Evolutionary conservation across 768 basidiomycete species (phyloP).

Genomic region (Rhizopogon salebrosus): DNA sequence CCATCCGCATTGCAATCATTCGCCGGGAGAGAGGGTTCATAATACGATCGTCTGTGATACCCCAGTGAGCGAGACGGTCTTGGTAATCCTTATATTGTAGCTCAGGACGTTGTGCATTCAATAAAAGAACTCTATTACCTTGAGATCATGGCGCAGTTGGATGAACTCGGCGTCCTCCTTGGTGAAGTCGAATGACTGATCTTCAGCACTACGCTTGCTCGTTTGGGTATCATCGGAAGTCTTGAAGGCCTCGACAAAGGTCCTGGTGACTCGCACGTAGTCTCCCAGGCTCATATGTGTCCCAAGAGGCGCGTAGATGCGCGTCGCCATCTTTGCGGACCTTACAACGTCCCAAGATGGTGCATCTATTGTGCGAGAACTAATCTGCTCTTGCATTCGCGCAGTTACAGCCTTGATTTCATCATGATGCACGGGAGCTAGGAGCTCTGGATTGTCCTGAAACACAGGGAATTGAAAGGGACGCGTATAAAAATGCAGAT

Average conservation of each 20-base stretch:
- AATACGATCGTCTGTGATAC: conserved; percentile 84
- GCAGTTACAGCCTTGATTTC: conserved; percentile 57
- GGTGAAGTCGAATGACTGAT: conserved; percentile 19
- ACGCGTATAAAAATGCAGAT: not conserved
- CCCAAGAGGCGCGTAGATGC: conserved; percentile 85
- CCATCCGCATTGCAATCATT: conserved; percentile 57
- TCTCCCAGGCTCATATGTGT: conserved; percentile 83
- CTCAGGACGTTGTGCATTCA: not conserved
- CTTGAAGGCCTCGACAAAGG: conserved; percentile 77
- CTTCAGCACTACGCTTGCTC: conserved; percentile 17
- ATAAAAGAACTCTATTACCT: conserved; percentile 34
- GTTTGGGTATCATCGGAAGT: conserved; percentile 25
- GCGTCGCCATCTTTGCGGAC: conserved; percentile 67
- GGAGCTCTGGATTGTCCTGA: conserved; percentile 66
- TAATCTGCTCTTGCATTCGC: conserved; percentile 62
- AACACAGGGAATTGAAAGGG: conserved; percentile 3
- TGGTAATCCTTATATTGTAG: conserved; percentile 55
- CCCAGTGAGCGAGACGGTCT: conserved; percentile 57
- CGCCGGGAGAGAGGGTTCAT: conserved; percentile 54
- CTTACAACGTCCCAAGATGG: conserved; percentile 81
- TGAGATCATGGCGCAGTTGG: conserved; percentile 48
- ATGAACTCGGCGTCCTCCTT: conserved; percentile 24
- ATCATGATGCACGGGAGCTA: conserved; percentile 60
- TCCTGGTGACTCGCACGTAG: conserved; percentile 68
- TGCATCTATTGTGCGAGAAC: conserved; percentile 74